Conservation (phyloP, 805 yeast species). For the Saturnispora bothae region DNA sequence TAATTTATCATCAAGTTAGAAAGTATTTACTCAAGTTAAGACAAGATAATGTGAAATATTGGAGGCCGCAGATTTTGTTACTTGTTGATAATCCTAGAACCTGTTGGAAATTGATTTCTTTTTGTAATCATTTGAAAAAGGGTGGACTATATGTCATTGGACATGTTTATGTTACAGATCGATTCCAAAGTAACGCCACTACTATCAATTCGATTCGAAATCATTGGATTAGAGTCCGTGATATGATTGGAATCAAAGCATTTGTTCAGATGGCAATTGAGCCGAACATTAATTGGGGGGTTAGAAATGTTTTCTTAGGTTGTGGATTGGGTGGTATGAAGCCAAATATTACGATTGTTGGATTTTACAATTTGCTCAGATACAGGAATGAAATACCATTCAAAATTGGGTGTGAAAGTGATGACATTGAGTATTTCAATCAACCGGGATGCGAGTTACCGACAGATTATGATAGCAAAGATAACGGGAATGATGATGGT, state of each 20-base stretch:
- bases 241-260: conserved; percentile 70
- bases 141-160: conserved; percentile 92
- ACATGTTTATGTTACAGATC: conserved; percentile 68
- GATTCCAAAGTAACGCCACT: conserved; percentile 50
- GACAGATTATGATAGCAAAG: conserved; percentile 44
- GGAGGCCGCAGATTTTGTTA: conserved; percentile 93
- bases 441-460: conserved; percentile 22
- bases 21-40: conserved; percentile 74
- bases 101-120: conserved; percentile 82
- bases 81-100: conserved; percentile 88
- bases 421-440: conserved; percentile 14
- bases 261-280: conserved; percentile 90
- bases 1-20: conserved; percentile 93
- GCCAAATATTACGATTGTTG: conserved; percentile 89
- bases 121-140: conserved; percentile 89
- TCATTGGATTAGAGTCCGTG: conserved; percentile 82
- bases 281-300: conserved; percentile 89
- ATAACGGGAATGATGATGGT: conserved; percentile 49
- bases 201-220: conserved; percentile 64
- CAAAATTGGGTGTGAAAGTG: conserved; percentile 19
- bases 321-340: conserved; percentile 98
- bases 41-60: conserved; percentile 91
- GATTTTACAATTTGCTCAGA: conserved; percentile 59
- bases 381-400: conserved; percentile 16
- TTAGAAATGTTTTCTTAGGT: conserved; percentile 80